Conservation (phyloP, 2,329 filamentous ascomycete species). For the Aureobasidium pullulans region DNA sequence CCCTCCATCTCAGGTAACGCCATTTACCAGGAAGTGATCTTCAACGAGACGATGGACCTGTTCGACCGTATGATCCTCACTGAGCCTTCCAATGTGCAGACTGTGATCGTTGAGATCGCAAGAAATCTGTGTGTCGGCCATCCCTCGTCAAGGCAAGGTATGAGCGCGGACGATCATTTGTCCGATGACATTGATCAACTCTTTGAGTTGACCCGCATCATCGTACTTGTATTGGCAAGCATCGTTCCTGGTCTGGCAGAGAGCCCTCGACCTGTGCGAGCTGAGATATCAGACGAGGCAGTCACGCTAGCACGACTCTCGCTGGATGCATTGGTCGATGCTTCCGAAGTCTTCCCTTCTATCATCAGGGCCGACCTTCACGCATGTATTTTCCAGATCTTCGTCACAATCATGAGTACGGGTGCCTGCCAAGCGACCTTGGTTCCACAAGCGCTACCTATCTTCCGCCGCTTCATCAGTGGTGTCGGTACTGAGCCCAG, state of each 20-base stretch:
- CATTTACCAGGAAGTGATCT: slow-evolving; percentile 92
- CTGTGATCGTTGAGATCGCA: slow-evolving; percentile 89
- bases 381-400: slow-evolving; percentile 94
- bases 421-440: slow-evolving; percentile 80
- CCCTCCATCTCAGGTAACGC: slow-evolving; percentile 93
- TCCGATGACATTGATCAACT: slow-evolving; percentile 97
- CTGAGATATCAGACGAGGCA: slow-evolving; percentile 71
- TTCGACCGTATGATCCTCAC: slow-evolving; percentile 88
- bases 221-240: slow-evolving; percentile 84
- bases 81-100: slow-evolving; percentile 80
- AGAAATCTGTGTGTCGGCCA: slow-evolving; percentile 84
- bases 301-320: slow-evolving; percentile 71
- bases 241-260: slow-evolving; percentile 76
- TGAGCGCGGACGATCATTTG: slow-evolving; percentile 61
- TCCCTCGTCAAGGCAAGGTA: slow-evolving; percentile 70
- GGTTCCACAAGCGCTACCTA: slow-evolving; percentile 81
- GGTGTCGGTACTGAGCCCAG: slow-evolving; percentile 52
- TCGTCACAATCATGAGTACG: slow-evolving; percentile 84
- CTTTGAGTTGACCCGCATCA: slow-evolving; percentile 93
- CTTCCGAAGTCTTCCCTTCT: slow-evolving; percentile 88
- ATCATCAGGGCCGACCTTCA: slow-evolving; percentile 96
- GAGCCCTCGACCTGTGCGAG: slow-evolving; percentile 32
- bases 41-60: slow-evolving; percentile 94
- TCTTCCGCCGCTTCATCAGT: slow-evolving; percentile 82
- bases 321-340: slow-evolving; percentile 83